Percentiles rank a stretch among this genome's conserved stretches.
These are phyloP conservation scores for Fusarium euwallaceae DNA, from an alignment of 2,329 filamentous ascomycete genomes.

Conservation along the genomic window DNA sequence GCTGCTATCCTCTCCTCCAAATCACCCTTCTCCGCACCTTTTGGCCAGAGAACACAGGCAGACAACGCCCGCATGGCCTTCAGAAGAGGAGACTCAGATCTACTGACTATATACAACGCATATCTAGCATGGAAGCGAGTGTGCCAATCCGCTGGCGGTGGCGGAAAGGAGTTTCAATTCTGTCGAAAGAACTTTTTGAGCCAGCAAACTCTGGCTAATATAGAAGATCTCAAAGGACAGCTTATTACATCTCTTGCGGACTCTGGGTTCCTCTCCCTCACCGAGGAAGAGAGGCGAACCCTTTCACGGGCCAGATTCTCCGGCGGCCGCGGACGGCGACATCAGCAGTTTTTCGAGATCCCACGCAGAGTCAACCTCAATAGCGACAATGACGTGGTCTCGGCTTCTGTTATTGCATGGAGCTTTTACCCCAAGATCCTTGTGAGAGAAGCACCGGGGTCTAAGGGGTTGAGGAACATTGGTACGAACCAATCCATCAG, in stretches of 20 bases:
- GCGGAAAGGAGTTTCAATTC: conserved; percentile 85
- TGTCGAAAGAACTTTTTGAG: conserved; percentile 96
- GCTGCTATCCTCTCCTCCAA: conserved; percentile 96
- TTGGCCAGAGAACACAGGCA: conserved; percentile 85
- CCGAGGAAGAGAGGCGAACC: conserved; percentile 76
- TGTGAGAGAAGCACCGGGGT: conserved; percentile 75
- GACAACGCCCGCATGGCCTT: conserved; percentile 84
- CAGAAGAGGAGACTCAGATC: conserved; percentile 88
- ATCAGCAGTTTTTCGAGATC: conserved; percentile 84
- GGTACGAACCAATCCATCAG: conserved; percentile 93
- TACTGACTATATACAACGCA: conserved; percentile 93
- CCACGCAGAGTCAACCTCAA: conserved; percentile 81
- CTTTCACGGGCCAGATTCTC: conserved; percentile 77
- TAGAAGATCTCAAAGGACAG: conserved; percentile 96
- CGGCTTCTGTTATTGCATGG: conserved; percentile 88
- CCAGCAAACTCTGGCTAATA: conserved; percentile 88
- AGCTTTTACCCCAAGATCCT: conserved; percentile 97
- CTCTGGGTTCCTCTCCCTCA: conserved; percentile 83
- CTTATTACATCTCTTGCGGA: conserved; percentile 88
- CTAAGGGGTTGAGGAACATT: conserved; percentile 89
- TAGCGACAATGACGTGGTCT: conserved; percentile 83
- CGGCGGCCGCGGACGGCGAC: conserved; percentile 65
- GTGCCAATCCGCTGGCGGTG: conserved; percentile 73
- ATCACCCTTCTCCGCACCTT: conserved; percentile 89
- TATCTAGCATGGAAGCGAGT: conserved; percentile 90